phyloP scores from a whole-genome alignment of 345 rosid genomes.

The Brassica nigra region DNA sequence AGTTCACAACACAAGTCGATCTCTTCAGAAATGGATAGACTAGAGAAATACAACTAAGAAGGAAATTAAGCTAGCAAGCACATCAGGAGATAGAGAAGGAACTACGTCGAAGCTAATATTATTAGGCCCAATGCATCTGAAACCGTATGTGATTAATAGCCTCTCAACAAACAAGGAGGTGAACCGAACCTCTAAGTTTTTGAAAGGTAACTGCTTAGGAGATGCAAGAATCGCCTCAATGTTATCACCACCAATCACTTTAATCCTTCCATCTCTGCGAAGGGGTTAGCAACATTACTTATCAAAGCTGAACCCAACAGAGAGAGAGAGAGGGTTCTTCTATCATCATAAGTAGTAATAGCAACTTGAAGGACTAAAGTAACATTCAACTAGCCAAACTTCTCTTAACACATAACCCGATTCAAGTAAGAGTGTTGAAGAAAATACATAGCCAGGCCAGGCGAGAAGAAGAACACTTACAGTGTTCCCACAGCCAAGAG shows the following conservation, averaged over 20 bases:
- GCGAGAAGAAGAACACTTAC: slow-evolving; percentile 54
- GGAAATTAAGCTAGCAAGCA: slow-evolving; percentile 12
- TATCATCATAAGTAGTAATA: no score
- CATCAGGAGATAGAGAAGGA: slow-evolving; percentile 10
- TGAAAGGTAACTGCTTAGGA: slow-evolving; percentile 69
- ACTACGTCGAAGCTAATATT: slow-evolving; percentile 1
- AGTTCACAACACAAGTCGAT: slow-evolving; percentile 12
- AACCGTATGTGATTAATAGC: neutral
- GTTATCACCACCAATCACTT: slow-evolving; percentile 77
- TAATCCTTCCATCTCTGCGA: slow-evolving; percentile 83
- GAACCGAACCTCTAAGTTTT: slow-evolving; percentile 61
- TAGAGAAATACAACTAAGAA: slow-evolving; percentile 11
- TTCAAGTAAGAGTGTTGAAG: neutral
- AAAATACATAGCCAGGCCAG: neutral
- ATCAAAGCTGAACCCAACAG: neutral
- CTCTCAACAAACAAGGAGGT: slow-evolving; percentile 27
- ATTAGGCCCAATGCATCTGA: slow-evolving; percentile 16
- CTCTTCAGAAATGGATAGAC: neutral
- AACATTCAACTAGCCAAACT: slow-evolving; percentile 12
- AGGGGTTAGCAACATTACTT: neutral
- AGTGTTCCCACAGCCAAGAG: slow-evolving; percentile 79
- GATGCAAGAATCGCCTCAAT: slow-evolving; percentile 79
- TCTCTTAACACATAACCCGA: neutral
- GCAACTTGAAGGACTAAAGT: neutral
- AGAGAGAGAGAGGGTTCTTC: no score